Evolutionary conservation across 352 stramenopile species (phyloP), one percentile per base, ranked within the genome.

Genomic region (Phytophthora pini): DNA sequence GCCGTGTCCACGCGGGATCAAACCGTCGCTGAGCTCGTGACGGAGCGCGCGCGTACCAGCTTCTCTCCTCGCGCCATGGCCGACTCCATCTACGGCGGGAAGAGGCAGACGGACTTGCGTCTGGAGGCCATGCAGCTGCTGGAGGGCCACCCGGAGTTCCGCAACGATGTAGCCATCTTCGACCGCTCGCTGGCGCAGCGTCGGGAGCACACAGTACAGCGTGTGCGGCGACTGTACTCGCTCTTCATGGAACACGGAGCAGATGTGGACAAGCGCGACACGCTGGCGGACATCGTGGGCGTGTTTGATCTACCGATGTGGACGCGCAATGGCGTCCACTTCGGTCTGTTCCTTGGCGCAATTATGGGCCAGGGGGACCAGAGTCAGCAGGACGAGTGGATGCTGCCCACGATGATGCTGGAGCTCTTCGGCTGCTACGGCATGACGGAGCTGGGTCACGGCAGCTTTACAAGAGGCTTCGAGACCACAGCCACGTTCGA

Each of bases 401-500:
- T 95, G 54, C 68, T 77, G 45, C 67, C 72, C 0, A 82, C 85
- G 15, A 80, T 93, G 74, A 89, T 80, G 69, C 67, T 95, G 48
- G 41, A 93, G 69, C 89, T 94, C 46, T 94, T 93, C 49, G 89
- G 90, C 26, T 91, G 77, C 51, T 98, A 94, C 62, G 80, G 78
- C 13, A 94, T 97, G 87, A 98, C 93, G 13, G 93, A 98, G 76
- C 82, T 98, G n/a, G 93, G 93, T 31, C 93, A 98, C 58, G 93
- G 92, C 44, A 94, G 78, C 52, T 92, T 96, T 71, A 88, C 87
- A 36, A 74, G 79, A 29, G 84, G 83, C 11, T 86, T 99, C 46
- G 93, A 98, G 81, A 99, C 97, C 1, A 99, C 95, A 1, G 97
- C 97, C 11, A 98, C 92, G 0, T 99, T 98, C 61, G 64, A 98